phyloP scores from a whole-genome alignment of 352 stramenopile genomes.

The Elongisporangium prolatum region DNA sequence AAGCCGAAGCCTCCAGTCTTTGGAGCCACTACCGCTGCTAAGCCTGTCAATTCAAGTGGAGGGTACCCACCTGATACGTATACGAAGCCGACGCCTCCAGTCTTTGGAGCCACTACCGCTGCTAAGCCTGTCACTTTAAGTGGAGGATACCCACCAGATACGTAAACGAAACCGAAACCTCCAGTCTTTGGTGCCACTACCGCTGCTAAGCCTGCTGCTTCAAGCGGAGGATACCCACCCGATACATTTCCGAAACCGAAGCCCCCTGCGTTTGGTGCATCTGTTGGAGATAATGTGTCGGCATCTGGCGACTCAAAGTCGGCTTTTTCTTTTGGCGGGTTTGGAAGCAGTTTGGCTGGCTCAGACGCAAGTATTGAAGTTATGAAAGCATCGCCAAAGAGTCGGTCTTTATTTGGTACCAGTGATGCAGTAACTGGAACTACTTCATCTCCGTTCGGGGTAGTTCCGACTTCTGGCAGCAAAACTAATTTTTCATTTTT shows the following conservation, averaged over 20 bases:
- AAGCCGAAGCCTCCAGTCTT: too few relatives aligned
- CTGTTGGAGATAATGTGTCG: constrained; percentile 1
- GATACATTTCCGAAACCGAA: constrained; percentile 17
- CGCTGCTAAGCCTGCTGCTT: background rate
- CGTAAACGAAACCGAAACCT: constrained; percentile 11
- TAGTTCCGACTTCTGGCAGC: background rate
- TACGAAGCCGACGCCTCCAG: constrained; percentile 12
- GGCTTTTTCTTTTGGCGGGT: constrained; percentile 23
- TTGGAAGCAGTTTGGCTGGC: constrained; percentile 12
- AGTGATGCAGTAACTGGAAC: constrained; percentile 3
- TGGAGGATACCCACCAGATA: constrained; percentile 26
- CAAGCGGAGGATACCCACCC: constrained; percentile 1
- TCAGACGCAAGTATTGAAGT: constrained; percentile 10
- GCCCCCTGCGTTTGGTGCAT: constrained; percentile 11
- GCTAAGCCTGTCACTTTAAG: constrained; percentile 1
- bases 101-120: constrained; percentile 8
- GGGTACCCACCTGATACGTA: constrained; percentile 15
- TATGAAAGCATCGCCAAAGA: constrained; percentile 14
- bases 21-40: background rate
- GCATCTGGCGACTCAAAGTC: constrained; percentile 12
- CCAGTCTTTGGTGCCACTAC: background rate
- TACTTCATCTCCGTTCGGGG: background rate
- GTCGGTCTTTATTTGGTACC: constrained; percentile 18
- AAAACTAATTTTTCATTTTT: background rate
- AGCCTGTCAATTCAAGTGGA: background rate